Evolutionary conservation across 108 stramenopile genomes (phyloP).

Genomic region (Cyclostephanos tholiformis): DNA sequence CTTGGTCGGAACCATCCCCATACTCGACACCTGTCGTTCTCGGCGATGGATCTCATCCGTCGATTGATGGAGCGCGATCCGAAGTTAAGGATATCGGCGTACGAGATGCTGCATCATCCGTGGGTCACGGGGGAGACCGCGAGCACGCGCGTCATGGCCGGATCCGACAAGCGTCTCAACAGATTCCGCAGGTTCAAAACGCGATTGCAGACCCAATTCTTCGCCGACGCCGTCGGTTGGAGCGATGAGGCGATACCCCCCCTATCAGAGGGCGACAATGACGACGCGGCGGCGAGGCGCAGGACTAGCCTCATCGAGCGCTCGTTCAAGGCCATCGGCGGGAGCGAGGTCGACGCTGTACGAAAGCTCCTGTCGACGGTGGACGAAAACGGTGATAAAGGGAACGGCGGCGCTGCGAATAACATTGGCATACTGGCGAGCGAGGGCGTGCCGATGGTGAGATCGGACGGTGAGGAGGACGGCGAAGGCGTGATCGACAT

Average conservation of each 20-base stretch:
- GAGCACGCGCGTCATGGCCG: slow-evolving; percentile 65
- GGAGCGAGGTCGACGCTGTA: slow-evolving; percentile 15
- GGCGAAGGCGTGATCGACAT: slow-evolving; percentile 43
- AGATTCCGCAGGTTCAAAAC: slow-evolving; percentile 66
- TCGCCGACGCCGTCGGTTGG: slow-evolving; percentile 63
- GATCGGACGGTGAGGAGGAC: slow-evolving; percentile 28
- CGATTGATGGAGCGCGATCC: slow-evolving; percentile 76
- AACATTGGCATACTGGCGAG: slow-evolving; percentile 13
- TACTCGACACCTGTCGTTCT: slow-evolving; percentile 64
- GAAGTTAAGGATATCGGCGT: slow-evolving; percentile 65
- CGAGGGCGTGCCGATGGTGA: slow-evolving; percentile 16
- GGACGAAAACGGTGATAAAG: background rate
- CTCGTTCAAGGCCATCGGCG: slow-evolving; percentile 72
- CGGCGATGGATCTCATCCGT: slow-evolving; percentile 74
- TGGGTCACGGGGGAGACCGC: slow-evolving; percentile 89
- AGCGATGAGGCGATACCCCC: slow-evolving; percentile 49
- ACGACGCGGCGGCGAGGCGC: slow-evolving; percentile 40
- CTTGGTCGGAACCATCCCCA: slow-evolving; percentile 45
- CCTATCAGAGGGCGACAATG: too few species aligned
- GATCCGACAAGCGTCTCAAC: slow-evolving; percentile 61
- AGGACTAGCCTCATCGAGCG: slow-evolving; percentile 76
- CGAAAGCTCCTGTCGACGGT: slow-evolving; percentile 13
- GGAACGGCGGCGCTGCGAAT: background rate
- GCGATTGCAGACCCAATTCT: slow-evolving; percentile 70
- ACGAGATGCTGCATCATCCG: slow-evolving; percentile 88